Evolutionary conservation across 2,329 filamentous ascomycete genomes (phyloP), one percentile per base, ranked within the genome.

Genomic region (Colletotrichum simmondsii): DNA sequence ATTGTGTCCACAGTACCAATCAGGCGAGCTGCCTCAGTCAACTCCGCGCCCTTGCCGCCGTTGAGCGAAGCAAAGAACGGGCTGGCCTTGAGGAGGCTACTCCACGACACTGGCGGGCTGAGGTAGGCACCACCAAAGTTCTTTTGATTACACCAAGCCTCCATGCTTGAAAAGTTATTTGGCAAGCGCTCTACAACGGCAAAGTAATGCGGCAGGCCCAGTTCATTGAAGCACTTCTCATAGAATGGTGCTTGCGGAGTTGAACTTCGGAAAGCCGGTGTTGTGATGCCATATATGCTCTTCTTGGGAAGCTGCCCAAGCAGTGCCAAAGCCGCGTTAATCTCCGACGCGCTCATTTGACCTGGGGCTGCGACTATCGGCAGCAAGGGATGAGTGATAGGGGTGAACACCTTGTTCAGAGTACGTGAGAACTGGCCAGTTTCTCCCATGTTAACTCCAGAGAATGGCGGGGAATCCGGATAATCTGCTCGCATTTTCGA

Each of bases 1-100:
- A 97, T 94, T 0, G 94, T 97, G 79, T 97, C 94, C 49, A 97
- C 89, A 75, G 95, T 91, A 12, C 94, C 94, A 74, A 95, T 97
- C 2, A 92, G 91, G 2, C 91, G 88, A 52, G 93, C 94, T 10
- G 94, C 93, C 77, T 95, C 93, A 8, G 93, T 95, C 63, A 96
- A 83, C 1, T 87, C 84, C 0, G 90, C 89, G 0, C 89, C 88
- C 1, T 83, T 79, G 0, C 88, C 87, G 68, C 83, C 84, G 73
- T 88, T 87, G 24, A 89, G 78, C 3, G 83, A 83, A 5, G 85
- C 78, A 74, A 90, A 90, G 77, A 90, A 88, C 1, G 81, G 78
- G 74, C 85, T 88, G 56, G 85, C 81, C 22, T 89, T 89, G 42
- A 93, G 88, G 70, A 94, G 90, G 12, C 88, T 86, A 57, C 88